Base-by-base conservation (phyloP, 129 eudicot genomes). In the Silybum marianum region DNA sequence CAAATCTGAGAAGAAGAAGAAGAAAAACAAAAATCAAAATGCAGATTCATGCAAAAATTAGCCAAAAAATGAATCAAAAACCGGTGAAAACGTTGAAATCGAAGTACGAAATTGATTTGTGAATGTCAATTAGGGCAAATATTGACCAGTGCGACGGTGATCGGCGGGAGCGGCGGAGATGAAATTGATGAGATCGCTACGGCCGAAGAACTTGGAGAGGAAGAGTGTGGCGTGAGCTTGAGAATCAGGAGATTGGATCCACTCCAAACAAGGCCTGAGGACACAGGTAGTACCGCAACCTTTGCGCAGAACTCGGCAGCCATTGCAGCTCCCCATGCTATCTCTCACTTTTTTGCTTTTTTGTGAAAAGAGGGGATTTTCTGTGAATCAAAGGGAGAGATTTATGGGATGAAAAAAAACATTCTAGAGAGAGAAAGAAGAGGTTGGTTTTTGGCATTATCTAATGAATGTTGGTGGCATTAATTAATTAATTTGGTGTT, bases 141-240 rank as follows among this genome's bases (percentile, higher is more conserved):
- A 78, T 5, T 2, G 77, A 90, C 96, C 93, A 2, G 91, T 76
- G 26, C 91, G 86, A 71, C 81, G 83, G 73, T 48, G 58, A 23
- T 9, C 62, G 16, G 46, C 73, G 6, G 90, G 96, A 1, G 87
- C 94, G 62, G 91, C 77, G 80, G 98, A 69, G 84, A 93, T 85
- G 88, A 86, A 91, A 58, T 86, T 40, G 89, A 93, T 69, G 81
- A 93, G 91, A 78, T 91, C 92, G 73, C 86, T 85, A 13, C 94
- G 96, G 84, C 98, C 98, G 65, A 89, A 93, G 86, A 93, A 93
- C 84, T 93, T 93, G 86, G 97, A 88, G 85, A 93, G 85, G 73
- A 93, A 93, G 79, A 91, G 90, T 6, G 91, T 88, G 42, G 98
- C 98, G 85, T 93, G 80, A 42, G 69, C 93, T 85, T 93, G 97